Base-by-base conservation (phyloP, 1,139 yeast genomes). In the Kodamaea fungicola region DNA sequence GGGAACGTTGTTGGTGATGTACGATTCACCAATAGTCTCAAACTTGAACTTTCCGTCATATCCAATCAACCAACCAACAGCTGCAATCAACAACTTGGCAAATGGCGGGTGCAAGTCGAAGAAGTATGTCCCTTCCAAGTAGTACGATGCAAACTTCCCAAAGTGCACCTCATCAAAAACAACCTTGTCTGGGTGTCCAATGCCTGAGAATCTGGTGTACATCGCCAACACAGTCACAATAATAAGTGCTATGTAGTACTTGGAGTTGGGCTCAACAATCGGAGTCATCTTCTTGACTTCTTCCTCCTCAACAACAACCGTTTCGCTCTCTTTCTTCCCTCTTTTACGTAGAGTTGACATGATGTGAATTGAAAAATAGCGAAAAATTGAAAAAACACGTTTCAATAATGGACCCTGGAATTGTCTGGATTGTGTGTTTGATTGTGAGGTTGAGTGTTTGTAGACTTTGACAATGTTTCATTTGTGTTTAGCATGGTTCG, bases 161-260 rank as follows among this genome's bases (percentile, higher is more conserved):
- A 92, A 92, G 62, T 92, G 98, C 24, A 92, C 98, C 59, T 94
- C 99, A 65, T 94, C 99, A 54, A 94, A 94, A 21, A 94, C 98
- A 39, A 94, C 98, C 57, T 85, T 85, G 42, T 73, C 68, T 2
- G 98, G 98, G 44, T 71, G 72, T 54, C 81, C 73, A 43, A 92
- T 74, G 44, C 74, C 69, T 51, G 76, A 76, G 61, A 90, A 89
- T 47, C 99, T 75, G 5, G 88, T 74, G 30, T 65, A 66, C 38
- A 84, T 75, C 0, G 97, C 95, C 30, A 83, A 47, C 0, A 67
- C 49, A 0, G 96, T 86, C 7, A 88, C 71, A 1, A 71, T 46
- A 4, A 57, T 42, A 37, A 78, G 54, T 0, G 77, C 77, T 25
- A 65, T 32, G 45, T 60, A 66, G 49, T 76, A 76, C 44, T 62